Base-by-base conservation (phyloP, 805 yeast genomes). In the Wickerhamomyces sydowiorum region DNA sequence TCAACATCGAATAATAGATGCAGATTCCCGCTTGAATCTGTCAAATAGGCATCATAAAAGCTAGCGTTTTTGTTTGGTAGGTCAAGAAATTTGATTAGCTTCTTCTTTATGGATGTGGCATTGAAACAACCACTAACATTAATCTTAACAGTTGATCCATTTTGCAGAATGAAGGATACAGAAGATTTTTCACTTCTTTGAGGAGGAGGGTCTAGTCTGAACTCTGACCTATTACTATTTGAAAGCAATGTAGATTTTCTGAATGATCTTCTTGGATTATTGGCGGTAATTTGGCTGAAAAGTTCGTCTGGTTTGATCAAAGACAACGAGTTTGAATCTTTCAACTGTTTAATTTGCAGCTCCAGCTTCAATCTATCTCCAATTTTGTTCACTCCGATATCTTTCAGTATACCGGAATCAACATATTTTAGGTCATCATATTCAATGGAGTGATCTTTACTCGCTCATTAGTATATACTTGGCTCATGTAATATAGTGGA, bases 291-390 rank as follows among this genome's bases (percentile, higher is more conserved):
- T 10, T 39, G 33, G 3, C 42, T 34, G 37, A 49, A 50, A 23
- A 51, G 39, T 21, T 51, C 49, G 9, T 53, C 51, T 6, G 49
- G 37, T 21, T 44, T 42, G 2, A 46, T 14, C 6, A 41, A 38
- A 24, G 39, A 19, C 4, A 34, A 22, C 8, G 38, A 23, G 17
- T 46, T 40, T 3, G 38, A 32, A 53, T 50, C 38, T 49, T 57
- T 38, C 63, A 78, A 52, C 33, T 66, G 59, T 24, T 73, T 66
- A 3, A 86, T 69, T 18, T 82, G 80, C 14, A 76, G 66, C 52
- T 82, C 77, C 10, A 91, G 61, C 23, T 83, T 68, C 18, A 91
- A 67, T 22, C 96, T 67, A 59, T 93, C 98, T 1, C 98, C 97
- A 14, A 91, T 76, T 49, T 78, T 82, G n/a, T 53, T 48, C 10